phyloP scores from a whole-genome alignment of 2,329 filamentous ascomycete genomes.

The Talaromyces verruculosus region DNA sequence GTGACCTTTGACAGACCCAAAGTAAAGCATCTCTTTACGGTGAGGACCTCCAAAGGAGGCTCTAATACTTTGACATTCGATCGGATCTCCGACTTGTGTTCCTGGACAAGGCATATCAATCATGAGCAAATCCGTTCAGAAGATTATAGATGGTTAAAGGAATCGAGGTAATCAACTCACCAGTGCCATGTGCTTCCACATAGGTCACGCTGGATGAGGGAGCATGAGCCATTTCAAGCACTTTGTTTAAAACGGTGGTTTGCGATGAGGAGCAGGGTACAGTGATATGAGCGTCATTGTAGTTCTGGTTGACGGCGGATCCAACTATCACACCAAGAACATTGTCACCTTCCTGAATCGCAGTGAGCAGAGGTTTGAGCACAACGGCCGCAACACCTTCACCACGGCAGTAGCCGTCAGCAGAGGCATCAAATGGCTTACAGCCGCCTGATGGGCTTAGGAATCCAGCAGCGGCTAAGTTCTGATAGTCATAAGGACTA shows the following conservation, averaged over 20 bases:
- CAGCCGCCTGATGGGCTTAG: constrained; percentile 53
- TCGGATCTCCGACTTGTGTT: constrained; percentile 30
- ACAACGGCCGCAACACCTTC: constrained; percentile 54
- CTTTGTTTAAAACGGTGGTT: constrained; percentile 4
- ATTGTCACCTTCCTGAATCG: constrained; percentile 46
- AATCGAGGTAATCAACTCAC: neutral
- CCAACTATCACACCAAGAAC: constrained; percentile 40
- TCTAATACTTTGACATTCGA: constrained; percentile 21
- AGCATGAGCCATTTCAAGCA: constrained; percentile 9
- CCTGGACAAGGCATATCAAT: constrained; percentile 13
- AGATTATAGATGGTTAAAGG: neutral
- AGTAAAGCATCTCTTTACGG: constrained; percentile 19
- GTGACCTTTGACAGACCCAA: constrained; percentile 36
- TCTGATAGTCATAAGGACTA: constrained; percentile 28
- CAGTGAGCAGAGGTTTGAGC: constrained; percentile 51
- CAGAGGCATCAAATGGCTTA: constrained; percentile 49
- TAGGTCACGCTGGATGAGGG: constrained; percentile 15
- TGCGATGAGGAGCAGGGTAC: constrained; percentile 16
- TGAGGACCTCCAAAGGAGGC: constrained; percentile 16
- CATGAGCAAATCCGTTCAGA: neutral
- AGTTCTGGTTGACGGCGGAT: constrained; percentile 34
- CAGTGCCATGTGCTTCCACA: constrained; percentile 45
- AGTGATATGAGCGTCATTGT: constrained; percentile 17
- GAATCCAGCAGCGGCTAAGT: constrained; percentile 35
- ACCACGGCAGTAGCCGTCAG: constrained; percentile 52